Evolutionary conservation across 148 eudicot species (phyloP), one percentile per base, ranked within the genome.

Genomic region (Selenicereus undatus): DNA sequence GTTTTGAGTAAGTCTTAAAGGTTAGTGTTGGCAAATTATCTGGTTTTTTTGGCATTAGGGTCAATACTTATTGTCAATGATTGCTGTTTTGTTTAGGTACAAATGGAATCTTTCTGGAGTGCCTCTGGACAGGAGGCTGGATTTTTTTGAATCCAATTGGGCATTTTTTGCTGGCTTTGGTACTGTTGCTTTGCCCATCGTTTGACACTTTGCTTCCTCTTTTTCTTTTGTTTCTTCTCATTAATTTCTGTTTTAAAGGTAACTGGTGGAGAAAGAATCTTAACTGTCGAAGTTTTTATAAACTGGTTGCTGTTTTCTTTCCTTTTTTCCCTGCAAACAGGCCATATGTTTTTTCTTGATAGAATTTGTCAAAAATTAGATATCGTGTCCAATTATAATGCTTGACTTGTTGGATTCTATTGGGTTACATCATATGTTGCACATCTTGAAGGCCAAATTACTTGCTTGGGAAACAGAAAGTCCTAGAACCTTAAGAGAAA

Each of bases 101-200:
- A 96, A 96, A 84, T 96, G 99, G 99, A 96, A 93, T 86, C 88
- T 94, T 75, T 90, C 93, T 75, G 98, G 93, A 81, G 89, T 94
- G 86, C 87, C 94, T 82, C 88, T 96, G 83, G 94, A 87, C 82
- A 88, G 80, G 88, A 92, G 99, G 87, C 90, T 96, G 81, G 93
- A 96, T 84, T 96, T 90, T 88, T 96, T 96, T 71, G 99, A 96
- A 88, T 89, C 97, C 60, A 92, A 96, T 86, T 96, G 99, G 98
- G 90, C 98, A 39, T 94, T 96, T 86, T 96, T 96, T 88, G 95
- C 95, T 83, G 99, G 99, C 73, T 96, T 96, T 89, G 99, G 99
- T 96, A 92, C 62, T 80, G 16, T 26, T 39, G 2, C 73, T 70
- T 75, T 74, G 10, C 36, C 14, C 21, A 1, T n/a, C 35, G 22